These are phyloP conservation scores for Phytophthora crassamura DNA, from an alignment of 352 stramenopile genomes.

Conservation along the genomic window DNA sequence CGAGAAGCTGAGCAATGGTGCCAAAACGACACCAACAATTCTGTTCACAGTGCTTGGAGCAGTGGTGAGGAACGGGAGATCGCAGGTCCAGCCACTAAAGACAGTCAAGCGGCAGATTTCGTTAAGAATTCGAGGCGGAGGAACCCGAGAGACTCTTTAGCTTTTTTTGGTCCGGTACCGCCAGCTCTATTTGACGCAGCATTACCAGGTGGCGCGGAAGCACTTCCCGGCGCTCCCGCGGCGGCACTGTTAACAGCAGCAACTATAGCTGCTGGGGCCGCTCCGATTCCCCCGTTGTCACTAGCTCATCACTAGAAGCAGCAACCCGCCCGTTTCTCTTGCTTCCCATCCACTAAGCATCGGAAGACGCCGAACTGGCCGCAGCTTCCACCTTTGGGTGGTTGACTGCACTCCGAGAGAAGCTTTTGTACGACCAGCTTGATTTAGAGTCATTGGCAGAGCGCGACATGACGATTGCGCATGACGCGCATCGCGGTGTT, in stretches of 20 bases:
- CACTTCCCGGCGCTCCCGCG: no score
- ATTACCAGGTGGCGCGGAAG: no score
- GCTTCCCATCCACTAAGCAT: no score
- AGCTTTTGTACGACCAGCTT: neutral
- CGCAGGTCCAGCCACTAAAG: neutral
- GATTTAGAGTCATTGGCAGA: neutral
- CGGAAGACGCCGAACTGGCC: neutral
- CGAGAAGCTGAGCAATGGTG: neutral
- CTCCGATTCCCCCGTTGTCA: no score
- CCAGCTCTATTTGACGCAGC: no score
- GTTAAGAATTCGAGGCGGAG: slow-evolving; percentile 14
- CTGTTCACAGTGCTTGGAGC: neutral
- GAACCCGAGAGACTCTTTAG: no score
- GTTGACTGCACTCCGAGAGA: slow-evolving; percentile 6
- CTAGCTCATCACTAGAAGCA: no score
- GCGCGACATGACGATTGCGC: neutral
- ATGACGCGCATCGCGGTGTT: slow-evolving; percentile 1
- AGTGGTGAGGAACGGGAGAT: neutral
- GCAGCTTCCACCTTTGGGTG: no score
- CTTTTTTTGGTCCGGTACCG: no score
- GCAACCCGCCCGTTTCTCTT: no score
- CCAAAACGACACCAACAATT: neutral
- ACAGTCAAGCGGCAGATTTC: slow-evolving; percentile 4
- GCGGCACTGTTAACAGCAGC: no score
- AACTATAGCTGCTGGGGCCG: no score